phyloP scores from a whole-genome alignment of 768 basidiomycete genomes.

The Tulasnella sp. region DNA sequence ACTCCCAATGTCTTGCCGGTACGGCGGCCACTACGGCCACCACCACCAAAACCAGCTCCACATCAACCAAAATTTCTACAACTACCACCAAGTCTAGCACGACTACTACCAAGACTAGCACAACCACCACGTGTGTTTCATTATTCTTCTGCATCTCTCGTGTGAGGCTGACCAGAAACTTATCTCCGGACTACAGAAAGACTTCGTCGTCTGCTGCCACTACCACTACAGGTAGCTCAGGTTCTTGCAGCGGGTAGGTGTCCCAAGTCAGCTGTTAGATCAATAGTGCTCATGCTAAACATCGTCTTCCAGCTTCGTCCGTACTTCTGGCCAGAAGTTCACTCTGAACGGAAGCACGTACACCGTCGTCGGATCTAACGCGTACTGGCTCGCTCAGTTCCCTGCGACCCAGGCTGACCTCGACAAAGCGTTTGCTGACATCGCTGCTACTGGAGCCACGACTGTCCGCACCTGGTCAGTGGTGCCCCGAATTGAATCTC shows the following conservation, averaged over 20 bases:
- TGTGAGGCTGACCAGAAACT: neutral
- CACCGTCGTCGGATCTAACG: conserved; percentile 38
- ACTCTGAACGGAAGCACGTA: conserved; percentile 37
- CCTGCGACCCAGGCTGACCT: conserved; percentile 44
- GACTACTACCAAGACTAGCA: neutral
- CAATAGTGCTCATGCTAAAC: conserved; percentile 11
- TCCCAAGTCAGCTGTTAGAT: neutral
- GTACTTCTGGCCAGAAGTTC: conserved; percentile 46
- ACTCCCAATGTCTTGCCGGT: conserved; percentile 4
- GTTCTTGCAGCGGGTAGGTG: neutral
- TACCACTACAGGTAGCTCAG: neutral
- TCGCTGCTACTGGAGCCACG: conserved; percentile 45
- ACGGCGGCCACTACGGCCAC: neutral
- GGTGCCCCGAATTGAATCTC: neutral
- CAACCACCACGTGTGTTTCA: neutral
- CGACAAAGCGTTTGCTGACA: conserved; percentile 45
- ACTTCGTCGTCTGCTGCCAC: conserved; percentile 1
- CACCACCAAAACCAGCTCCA: neutral
- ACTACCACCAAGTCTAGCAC: neutral
- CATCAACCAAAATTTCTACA: neutral
- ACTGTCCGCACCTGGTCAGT: conserved; percentile 46
- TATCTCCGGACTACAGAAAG: neutral
- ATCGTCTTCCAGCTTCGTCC: conserved; percentile 34
- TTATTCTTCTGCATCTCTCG: too few species aligned
- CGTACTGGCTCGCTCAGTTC: conserved; percentile 53